Evolutionary conservation across 2,329 filamentous ascomycete genomes (phyloP).

Genomic region (Neonectria neomacrospora): DNA sequence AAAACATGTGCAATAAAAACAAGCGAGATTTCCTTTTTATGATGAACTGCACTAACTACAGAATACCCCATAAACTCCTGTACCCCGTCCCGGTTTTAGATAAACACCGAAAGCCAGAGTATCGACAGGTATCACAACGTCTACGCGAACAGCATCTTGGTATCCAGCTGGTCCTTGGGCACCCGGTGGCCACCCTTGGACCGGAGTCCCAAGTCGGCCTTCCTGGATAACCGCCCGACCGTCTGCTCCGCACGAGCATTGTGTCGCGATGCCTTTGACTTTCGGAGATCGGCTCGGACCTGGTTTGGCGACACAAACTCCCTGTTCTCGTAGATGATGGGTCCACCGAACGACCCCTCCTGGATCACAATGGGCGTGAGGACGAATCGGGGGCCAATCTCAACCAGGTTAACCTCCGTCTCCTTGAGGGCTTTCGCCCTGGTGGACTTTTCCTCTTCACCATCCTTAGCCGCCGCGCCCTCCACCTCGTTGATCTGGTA

Average conservation of each 20-base stretch:
- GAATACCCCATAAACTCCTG: slow-evolving; percentile 44
- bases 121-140: slow-evolving; percentile 41
- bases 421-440: slow-evolving; percentile 59
- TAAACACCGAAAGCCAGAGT: slow-evolving; percentile 43
- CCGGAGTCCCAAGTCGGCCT: slow-evolving; percentile 79
- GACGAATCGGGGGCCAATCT: slow-evolving; percentile 94
- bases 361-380: slow-evolving; percentile 94
- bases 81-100: slow-evolving; percentile 38
- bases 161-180: slow-evolving; percentile 78
- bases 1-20: slow-evolving; percentile 22
- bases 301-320: slow-evolving; percentile 98
- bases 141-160: slow-evolving; percentile 79
- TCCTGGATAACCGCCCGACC: slow-evolving; percentile 78
- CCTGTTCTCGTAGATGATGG: slow-evolving; percentile 98
- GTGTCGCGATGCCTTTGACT: slow-evolving; percentile 81
- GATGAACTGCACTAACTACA: slow-evolving; percentile 39
- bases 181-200: slow-evolving; percentile 71
- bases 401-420: slow-evolving; percentile 84
- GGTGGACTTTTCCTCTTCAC: slow-evolving; percentile 55
- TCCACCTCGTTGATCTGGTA: slow-evolving; percentile 93
- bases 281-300: slow-evolving; percentile 82
- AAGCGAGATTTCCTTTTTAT: slow-evolving; percentile 32
- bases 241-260: slow-evolving; percentile 79
- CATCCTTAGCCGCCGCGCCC: slow-evolving; percentile 58
- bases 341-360: slow-evolving; percentile 93